phyloP scores from a whole-genome alignment of 768 basidiomycete species.

The Lactarius sanguifluus region DNA sequence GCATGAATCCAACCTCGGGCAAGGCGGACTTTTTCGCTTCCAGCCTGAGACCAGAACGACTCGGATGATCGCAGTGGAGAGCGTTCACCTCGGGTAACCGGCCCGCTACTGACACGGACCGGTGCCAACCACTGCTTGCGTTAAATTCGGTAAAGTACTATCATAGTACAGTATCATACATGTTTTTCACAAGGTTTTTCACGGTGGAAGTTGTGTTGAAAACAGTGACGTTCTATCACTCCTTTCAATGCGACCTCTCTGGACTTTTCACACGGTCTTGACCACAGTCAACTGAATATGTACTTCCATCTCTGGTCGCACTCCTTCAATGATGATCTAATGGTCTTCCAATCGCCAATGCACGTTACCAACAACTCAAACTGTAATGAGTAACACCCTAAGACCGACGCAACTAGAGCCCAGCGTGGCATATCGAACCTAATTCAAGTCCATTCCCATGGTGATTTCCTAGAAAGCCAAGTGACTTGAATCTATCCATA shows the following conservation, averaged over 20 bases:
- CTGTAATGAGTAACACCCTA: neutral
- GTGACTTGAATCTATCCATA: neutral
- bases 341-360: neutral
- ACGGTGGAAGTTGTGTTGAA: neutral
- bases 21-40: neutral
- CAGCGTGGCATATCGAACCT: neutral
- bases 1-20: conserved; percentile 20
- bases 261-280: neutral
- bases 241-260: neutral
- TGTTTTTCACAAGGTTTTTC: neutral
- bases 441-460: neutral
- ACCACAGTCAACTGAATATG: neutral
- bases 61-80: neutral
- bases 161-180: too few species aligned
- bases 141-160: too few species aligned
- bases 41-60: neutral
- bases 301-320: neutral
- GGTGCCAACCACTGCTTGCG: too few species aligned
- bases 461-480: neutral
- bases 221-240: neutral
- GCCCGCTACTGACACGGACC: conserved; percentile 8
- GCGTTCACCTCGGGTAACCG: neutral
- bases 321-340: neutral
- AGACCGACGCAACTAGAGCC: conserved; percentile 3
- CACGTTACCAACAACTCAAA: neutral